A percentile compares a stretch with the other conserved stretches of the same genome.
Evolutionary conservation across 257 asterid genomes (phyloP).

Genomic region (Gentiana straminea): DNA sequence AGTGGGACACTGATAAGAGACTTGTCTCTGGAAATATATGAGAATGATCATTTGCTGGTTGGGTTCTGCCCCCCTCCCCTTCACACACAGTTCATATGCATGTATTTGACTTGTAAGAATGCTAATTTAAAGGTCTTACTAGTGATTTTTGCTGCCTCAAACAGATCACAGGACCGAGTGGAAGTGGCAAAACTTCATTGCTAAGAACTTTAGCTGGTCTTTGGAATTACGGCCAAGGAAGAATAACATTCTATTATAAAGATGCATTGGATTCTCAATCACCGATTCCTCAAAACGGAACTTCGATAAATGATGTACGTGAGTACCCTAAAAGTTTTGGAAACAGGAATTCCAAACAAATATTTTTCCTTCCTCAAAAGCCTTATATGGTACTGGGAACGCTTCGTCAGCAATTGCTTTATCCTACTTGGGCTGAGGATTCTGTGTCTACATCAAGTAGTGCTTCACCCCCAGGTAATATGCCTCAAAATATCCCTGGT

Average conservation of each 20-base stretch:
- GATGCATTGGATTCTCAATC: conserved; percentile 19
- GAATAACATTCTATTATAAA: conserved; percentile 43
- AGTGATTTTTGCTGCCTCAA: conserved; percentile 19
- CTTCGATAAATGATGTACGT: conserved; percentile 14
- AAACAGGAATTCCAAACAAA: conserved; percentile 32
- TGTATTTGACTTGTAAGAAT: conserved; percentile 1
- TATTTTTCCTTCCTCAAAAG: conserved; percentile 89
- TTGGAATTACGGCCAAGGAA: conserved; percentile 78
- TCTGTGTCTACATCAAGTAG: conserved; percentile 25
- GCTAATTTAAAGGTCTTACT: conserved; percentile 11
- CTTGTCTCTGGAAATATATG: conserved; percentile 58
- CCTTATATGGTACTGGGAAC: conserved; percentile 93
- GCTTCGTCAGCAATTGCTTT: conserved; percentile 80
- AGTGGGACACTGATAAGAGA: conserved; percentile 55
- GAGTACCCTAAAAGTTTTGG: conserved; percentile 14
- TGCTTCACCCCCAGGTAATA: conserved; percentile 38
- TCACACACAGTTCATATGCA: conserved; percentile 13
- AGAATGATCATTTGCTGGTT: conserved; percentile 72
- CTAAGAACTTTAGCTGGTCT: conserved; percentile 85
- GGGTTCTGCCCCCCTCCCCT: conserved; percentile 15
- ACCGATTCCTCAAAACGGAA: conserved; percentile 17
- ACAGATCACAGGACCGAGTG: conserved; percentile 97
- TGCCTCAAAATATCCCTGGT: conserved; percentile 2
- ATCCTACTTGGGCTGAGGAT: conserved; percentile 76
- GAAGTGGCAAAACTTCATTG: conserved; percentile 88